phyloP scores from a whole-genome alignment of 164 flowering plant genomes.

The Cinnamomum chago region DNA sequence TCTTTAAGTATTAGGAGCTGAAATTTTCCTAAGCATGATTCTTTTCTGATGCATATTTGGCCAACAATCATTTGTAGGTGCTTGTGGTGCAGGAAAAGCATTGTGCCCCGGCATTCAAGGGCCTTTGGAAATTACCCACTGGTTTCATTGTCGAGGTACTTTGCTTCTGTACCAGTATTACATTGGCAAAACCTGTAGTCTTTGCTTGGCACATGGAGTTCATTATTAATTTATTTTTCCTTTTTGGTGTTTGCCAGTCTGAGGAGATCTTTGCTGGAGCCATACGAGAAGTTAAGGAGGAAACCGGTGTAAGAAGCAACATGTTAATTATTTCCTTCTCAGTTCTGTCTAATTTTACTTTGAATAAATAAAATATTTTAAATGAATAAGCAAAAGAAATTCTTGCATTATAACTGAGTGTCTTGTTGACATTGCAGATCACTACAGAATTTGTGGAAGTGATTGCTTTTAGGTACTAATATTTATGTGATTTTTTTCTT shows the following conservation, averaged over 20 bases:
- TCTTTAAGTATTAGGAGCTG: background rate
- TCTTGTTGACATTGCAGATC: constrained; percentile 40
- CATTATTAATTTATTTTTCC: background rate
- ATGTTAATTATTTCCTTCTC: background rate
- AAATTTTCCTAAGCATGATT: background rate
- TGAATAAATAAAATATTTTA: background rate
- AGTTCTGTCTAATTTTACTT: background rate
- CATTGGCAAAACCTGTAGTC: background rate
- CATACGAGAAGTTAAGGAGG: constrained; percentile 88
- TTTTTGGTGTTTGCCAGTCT: constrained; percentile 37
- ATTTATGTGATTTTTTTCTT: background rate
- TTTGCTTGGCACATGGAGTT: background rate
- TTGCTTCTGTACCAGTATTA: background rate
- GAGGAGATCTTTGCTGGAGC: constrained; percentile 85
- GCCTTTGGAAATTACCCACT: constrained; percentile 86
- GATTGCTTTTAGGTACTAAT: constrained; percentile 74
- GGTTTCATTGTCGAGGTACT: constrained; percentile 78
- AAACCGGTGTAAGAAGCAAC: constrained; percentile 78
- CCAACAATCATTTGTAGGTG: constrained; percentile 35
- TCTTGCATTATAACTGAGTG: background rate
- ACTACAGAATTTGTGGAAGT: constrained; percentile 86
- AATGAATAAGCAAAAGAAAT: background rate
- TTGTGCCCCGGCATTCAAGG: constrained; percentile 40
- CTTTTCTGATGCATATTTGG: background rate
- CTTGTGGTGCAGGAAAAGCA: constrained; percentile 92